phyloP scores from a whole-genome alignment of 1,139 yeast genomes.

The Blastobotrys illinoisensis region DNA sequence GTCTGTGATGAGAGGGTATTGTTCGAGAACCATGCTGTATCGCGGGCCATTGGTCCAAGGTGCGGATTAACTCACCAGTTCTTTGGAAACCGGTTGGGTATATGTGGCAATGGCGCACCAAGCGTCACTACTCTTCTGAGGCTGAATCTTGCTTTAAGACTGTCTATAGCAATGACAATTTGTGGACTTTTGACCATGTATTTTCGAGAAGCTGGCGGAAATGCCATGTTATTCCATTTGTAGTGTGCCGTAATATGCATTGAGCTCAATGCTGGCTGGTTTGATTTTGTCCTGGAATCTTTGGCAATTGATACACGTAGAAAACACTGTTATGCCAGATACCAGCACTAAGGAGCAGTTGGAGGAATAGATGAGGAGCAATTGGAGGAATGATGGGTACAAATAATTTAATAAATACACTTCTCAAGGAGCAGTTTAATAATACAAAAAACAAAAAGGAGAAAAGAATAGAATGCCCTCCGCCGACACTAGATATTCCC shows the following conservation, averaged over 20 bases:
- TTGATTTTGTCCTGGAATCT: no score
- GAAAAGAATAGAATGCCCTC: not conserved
- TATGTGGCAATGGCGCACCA: conserved; percentile 4
- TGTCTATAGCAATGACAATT: no score
- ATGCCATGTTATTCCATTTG: no score
- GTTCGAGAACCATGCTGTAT: conserved; percentile 3
- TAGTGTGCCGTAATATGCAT: no score
- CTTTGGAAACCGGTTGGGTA: conserved; percentile 1
- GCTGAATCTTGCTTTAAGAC: not conserved
- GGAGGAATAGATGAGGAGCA: no score
- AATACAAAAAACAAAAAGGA: not conserved
- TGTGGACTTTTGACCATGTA: no score
- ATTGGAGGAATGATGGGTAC: no score
- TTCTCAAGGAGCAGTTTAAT: not conserved
- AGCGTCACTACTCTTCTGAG: conserved; percentile 3
- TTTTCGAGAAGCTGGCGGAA: no score
- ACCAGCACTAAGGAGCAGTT: no score
- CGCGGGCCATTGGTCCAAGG: not conserved
- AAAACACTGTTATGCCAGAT: no score
- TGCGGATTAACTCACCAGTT: conserved; percentile 3
- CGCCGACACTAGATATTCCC: not conserved
- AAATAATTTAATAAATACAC: not conserved
- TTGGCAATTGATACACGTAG: no score
- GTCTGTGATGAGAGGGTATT: conserved; percentile 15
- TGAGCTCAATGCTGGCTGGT: no score